A percentile compares a stretch with the other conserved stretches of the same genome.
Conservation (phyloP, 2,329 filamentous ascomycete species). For the Stylonectria norvegica region DNA sequence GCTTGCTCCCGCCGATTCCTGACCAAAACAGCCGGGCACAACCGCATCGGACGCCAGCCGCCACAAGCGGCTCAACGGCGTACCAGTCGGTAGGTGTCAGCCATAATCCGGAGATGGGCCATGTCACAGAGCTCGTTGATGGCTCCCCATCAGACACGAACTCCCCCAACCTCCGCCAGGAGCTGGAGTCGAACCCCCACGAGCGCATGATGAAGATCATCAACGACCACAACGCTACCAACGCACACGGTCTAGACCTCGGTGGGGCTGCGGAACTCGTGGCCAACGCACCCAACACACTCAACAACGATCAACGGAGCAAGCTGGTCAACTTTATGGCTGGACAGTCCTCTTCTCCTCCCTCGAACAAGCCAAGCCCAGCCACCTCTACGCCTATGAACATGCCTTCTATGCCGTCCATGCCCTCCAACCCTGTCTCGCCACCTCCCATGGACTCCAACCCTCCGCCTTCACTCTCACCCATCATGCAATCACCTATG, state of each 20-base stretch:
- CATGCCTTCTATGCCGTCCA: constrained; percentile 16
- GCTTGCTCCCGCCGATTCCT: constrained; percentile 54
- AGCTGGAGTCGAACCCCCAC: constrained; percentile 56
- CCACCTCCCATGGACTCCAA: constrained; percentile 23
- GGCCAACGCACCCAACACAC: constrained; percentile 51
- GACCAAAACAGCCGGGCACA: constrained; percentile 30
- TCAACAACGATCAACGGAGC: constrained; percentile 55
- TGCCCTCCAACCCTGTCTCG: constrained; percentile 25
- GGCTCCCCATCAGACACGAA: constrained; percentile 44
- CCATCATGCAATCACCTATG: constrained; percentile 44
- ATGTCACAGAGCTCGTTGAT: constrained; percentile 61
- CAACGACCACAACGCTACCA: constrained; percentile 59
- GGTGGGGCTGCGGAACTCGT: constrained; percentile 50
- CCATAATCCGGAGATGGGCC: constrained; percentile 47
- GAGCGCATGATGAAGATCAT: constrained; percentile 65
- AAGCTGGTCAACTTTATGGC: constrained; percentile 60
- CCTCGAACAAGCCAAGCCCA: constrained; percentile 21
- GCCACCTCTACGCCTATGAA: constrained; percentile 17
- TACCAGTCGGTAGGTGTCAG: constrained; percentile 26
- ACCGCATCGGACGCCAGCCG: constrained; percentile 23
- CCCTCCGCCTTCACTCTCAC: constrained; percentile 42
- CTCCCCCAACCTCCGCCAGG: constrained; percentile 51
- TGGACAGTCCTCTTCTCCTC: constrained; percentile 33
- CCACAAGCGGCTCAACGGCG: constrained; percentile 8
- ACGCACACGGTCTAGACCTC: constrained; percentile 47